These are phyloP conservation scores for Rubia tinctorum DNA, from an alignment of 305 asterid species.

Conservation along the genomic window DNA sequence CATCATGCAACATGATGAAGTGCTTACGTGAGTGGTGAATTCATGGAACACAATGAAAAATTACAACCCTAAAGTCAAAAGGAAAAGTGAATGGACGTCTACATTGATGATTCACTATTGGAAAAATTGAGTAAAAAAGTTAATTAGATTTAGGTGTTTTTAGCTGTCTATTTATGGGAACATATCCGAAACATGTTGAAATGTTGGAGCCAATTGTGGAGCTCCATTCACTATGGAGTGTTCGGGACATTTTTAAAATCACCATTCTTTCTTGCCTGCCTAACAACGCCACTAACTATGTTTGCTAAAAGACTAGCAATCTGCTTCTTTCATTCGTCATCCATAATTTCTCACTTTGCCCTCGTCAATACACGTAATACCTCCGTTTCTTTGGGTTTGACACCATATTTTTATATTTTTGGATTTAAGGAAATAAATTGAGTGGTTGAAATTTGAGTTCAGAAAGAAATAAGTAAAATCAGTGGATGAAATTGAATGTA, in stretches of 20 bases:
- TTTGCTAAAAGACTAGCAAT: slow-evolving; percentile 45
- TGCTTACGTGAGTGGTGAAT: neutral
- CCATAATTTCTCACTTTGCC: too few relatives aligned
- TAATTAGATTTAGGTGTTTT: slow-evolving; percentile 5
- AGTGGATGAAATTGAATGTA: too few relatives aligned
- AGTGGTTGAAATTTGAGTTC: too few relatives aligned
- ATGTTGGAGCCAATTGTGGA: slow-evolving; percentile 26
- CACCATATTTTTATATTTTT: too few relatives aligned
- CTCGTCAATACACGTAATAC: too few relatives aligned
- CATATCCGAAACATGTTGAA: slow-evolving; percentile 71
- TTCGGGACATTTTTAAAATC: slow-evolving; percentile 18
- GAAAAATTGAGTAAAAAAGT: slow-evolving; percentile 10
- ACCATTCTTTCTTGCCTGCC: neutral
- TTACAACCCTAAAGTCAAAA: slow-evolving; percentile 31
- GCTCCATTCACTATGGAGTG: slow-evolving; percentile 27
- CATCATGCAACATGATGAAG: neutral
- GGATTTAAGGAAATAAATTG: too few relatives aligned
- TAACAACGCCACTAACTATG: slow-evolving; percentile 37
- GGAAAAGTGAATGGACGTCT: slow-evolving; percentile 14
- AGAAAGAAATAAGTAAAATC: too few relatives aligned
- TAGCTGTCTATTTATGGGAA: slow-evolving; percentile 28
- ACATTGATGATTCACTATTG: slow-evolving; percentile 6
- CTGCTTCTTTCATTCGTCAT: neutral
- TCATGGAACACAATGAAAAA: slow-evolving; percentile 30
- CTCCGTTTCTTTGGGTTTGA: too few relatives aligned